A percentile compares a stretch with the other conserved stretches of the same genome.
Evolutionary conservation across 345 rosid genomes (phyloP).

Genomic region (Lenwebbia sp.): DNA sequence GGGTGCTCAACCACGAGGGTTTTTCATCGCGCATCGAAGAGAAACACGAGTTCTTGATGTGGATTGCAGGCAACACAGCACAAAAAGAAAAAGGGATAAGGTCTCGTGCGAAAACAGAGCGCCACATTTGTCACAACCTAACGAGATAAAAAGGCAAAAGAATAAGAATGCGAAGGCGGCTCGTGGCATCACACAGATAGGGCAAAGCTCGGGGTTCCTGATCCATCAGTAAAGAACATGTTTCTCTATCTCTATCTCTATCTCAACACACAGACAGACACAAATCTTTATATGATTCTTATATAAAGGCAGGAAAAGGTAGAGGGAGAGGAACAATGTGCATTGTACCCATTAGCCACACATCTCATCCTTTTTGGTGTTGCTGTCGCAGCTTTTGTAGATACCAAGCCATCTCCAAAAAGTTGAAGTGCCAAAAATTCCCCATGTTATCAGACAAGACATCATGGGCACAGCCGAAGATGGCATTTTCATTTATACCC

Average conservation of each 20-base stretch:
- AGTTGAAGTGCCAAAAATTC: neutral
- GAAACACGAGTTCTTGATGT: neutral
- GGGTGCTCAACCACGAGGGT: neutral
- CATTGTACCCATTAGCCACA: neutral
- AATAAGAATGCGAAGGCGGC: slow-evolving; percentile 20
- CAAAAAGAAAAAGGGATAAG: neutral
- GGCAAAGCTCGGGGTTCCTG: neutral
- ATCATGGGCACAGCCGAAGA: neutral
- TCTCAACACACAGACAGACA: neutral
- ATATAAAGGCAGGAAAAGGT: neutral
- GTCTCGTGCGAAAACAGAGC: neutral
- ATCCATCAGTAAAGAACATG: neutral
- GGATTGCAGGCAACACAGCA: neutral
- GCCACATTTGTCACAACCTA: neutral
- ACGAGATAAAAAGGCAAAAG: neutral
- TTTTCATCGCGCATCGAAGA: neutral
- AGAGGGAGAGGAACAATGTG: neutral
- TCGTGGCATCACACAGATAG: slow-evolving; percentile 26
- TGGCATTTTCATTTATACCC: neutral
- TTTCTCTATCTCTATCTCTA: neutral
- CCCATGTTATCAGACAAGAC: neutral
- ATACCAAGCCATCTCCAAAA: neutral
- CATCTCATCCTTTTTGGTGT: neutral
- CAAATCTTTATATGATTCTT: neutral
- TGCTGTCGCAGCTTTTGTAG: neutral